Base-by-base conservation (phyloP, 179 eudicot species). In the Patellifolia procumbens region DNA sequence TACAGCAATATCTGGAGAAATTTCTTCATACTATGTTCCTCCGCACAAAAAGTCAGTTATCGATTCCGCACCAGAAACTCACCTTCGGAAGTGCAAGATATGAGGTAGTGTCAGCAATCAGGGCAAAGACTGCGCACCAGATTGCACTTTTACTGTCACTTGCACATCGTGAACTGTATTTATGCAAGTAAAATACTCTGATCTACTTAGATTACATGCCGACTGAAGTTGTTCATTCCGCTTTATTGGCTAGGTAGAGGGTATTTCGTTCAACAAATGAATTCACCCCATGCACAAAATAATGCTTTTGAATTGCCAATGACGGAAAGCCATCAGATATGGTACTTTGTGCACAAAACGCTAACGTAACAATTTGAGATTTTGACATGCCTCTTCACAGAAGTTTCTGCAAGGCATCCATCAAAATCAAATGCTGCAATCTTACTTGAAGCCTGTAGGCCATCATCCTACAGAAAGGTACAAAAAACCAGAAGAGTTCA, bases 391-490 rank as follows among this genome's bases (percentile, higher is more conserved):
- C 86, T 89, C 74, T 75, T 89, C 79, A 94, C 91, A 53, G 89
- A 78, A 8, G 98, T 94, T 1, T 92, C 92, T n/a, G 83, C 98
- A 75, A 94, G 96, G 72, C 98, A 94, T 28, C 97, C 97, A 87
- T 94, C 98, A 88, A 94, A 94, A 85, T 94, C 98, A 80, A 94
- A 94, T 29, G 97, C 98, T 72, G 98, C 97, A 83, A 94, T 89
- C 83, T 89, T 94, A 45, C 74, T 80, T 39, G 94, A 89, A 85
- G 87, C 97, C 17, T 75, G 80, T 70, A 92, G 94, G 32, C 89
- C 97, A 52, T 92, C 97, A 78, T 91, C 97, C 98, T 94, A 79
- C 81, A 73, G 58, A 55, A 51, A 31, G 68, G 34, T 5, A 80
- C 17, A 55, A 28, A 75, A 37, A 45, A 59, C 16, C 61, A 64